Base-by-base conservation (phyloP, 345 rosid genomes). In the Syzygium jambos region DNA sequence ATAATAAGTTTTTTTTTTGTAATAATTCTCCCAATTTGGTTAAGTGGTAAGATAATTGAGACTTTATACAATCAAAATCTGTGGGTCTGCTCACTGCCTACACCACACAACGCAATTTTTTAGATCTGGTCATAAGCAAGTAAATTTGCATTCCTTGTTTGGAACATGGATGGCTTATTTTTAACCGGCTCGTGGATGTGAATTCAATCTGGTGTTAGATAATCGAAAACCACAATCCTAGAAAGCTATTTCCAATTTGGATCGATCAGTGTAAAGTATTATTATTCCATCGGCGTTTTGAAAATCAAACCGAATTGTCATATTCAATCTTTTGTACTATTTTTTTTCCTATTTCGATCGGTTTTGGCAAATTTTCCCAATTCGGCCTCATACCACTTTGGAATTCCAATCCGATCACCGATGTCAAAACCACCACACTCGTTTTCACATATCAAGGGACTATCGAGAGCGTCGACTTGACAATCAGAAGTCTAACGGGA, bases 181-280 rank as follows among this genome's bases (percentile, higher is more conserved):
- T 27, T 61, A 7, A 61, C 17, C 2, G 4, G 17, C n/a, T 6
- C 6, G 34, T n/a, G 73, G 0, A 6, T 5, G 73, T 61, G 65
- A 59, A 27, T 25, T 27, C 8, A 59, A 11, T 5, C 6, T 13
- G 34, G 34, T 27, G 9, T 27, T 1, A 61, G 2, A 61, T 15
- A 13, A 61, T 61, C 4, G 4, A 61, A n/a, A n/a, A 61, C 34
- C 4, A 61, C 34, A n/a, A 61, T n/a, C 34, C 29, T 12, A 34
- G 2, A 61, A 61, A 61, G 73, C 73, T 61, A 61, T 1, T 61
- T 61, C 9, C 19, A 61, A 1, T n/a, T 1, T 1, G 9, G 38
- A 61, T 61, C 15, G 17, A 61, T 61, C 29, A 14, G 2, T 16
- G 9, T 14, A 61, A 61, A 61, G 7, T 61, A 17, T 14, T n/a